Conservation (phyloP, 495 filamentous ascomycete genomes). For the Monascus purpureus region DNA sequence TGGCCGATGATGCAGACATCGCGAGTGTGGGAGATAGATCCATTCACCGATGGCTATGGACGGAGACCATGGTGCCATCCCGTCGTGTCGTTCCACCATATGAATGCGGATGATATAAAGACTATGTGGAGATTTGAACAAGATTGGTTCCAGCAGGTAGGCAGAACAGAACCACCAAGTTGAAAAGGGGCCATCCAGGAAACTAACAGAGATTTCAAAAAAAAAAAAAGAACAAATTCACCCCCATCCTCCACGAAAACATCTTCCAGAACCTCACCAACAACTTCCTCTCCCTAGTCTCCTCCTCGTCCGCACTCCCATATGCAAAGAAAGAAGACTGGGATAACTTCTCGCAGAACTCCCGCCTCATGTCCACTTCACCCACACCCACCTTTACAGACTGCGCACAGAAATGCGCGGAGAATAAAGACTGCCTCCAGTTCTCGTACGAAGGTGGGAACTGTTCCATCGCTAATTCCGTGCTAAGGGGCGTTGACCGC, state of each 20-base stretch:
- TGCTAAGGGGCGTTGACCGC: constrained; percentile 10
- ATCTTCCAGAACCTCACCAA: constrained; percentile 18
- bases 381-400: constrained; percentile 11
- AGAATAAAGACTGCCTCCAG: constrained; percentile 25
- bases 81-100: constrained; percentile 34
- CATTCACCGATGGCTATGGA: constrained; percentile 22
- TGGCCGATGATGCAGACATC: constrained; percentile 26
- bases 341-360: constrained; percentile 18
- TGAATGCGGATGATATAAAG: constrained; percentile 25
- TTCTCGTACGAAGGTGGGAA: constrained; percentile 21
- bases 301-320: too few species aligned
- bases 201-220: background rate
- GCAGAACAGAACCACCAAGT: too few species aligned
- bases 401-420: constrained; percentile 24
- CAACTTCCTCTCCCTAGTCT: constrained; percentile 6
- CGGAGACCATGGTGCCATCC: constrained; percentile 36
- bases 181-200: too few species aligned
- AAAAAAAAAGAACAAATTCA: constrained; percentile 10
- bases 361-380: too few species aligned
- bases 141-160: constrained; percentile 26
- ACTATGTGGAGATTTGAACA: constrained; percentile 32
- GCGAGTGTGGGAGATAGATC: constrained; percentile 23
- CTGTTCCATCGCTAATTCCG: constrained; percentile 18
- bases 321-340: constrained; percentile 13
- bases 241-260: constrained; percentile 17